Percentiles rank a stretch among this genome's conserved stretches.
phyloP scores from a whole-genome alignment of 139 green algal species.

The Asterochloris erici region DNA sequence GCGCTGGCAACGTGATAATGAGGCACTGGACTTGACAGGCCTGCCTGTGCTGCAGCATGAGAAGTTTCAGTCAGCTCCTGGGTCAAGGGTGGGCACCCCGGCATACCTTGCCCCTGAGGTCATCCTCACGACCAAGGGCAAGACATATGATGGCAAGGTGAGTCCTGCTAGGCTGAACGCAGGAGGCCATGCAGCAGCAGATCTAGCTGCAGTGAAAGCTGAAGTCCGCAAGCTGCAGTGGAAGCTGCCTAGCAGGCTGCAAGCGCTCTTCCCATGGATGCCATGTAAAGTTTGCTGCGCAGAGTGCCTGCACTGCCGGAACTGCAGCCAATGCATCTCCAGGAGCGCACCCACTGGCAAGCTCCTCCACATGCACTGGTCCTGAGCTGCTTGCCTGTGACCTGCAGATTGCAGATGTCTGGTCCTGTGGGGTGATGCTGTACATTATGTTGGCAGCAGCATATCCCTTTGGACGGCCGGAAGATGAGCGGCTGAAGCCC shows the following conservation, averaged over 20 bases:
- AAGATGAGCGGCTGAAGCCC: conserved; percentile 77
- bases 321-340: background rate
- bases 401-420: conserved; percentile 82
- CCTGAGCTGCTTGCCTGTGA: background rate
- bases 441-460: conserved; percentile 78
- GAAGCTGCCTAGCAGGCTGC: no score
- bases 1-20: background rate
- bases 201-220: no score
- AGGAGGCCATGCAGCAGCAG: no score
- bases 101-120: conserved; percentile 98
- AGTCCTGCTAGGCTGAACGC: background rate
- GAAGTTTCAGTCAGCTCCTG: conserved; percentile 74
- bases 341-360: background rate
- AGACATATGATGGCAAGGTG: conserved; percentile 88
- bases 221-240: no score
- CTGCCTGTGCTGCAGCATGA: conserved; percentile 56
- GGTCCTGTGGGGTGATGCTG: conserved; percentile 97
- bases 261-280: background rate
- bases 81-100: conserved; percentile 91
- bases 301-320: background rate
- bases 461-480: conserved; percentile 96
- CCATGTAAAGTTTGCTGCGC: background rate
- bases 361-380: background rate
- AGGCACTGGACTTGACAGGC: background rate
- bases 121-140: conserved; percentile 80